phyloP scores from a whole-genome alignment of 2,329 filamentous ascomycete genomes.

The Geoglossum cookeanum region DNA sequence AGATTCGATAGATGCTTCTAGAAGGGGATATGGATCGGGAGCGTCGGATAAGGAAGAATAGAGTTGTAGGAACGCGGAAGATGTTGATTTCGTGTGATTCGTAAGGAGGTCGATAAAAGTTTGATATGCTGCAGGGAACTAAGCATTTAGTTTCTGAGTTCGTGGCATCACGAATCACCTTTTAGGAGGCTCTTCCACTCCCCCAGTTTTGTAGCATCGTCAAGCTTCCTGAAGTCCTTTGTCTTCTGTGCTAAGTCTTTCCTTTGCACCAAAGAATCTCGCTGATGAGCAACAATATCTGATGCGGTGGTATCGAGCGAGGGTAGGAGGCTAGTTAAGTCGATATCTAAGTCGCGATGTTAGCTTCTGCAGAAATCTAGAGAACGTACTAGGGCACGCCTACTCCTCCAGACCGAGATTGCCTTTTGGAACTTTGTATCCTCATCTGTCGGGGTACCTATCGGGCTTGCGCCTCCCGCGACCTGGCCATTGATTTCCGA shows the following conservation, averaged over 20 bases:
- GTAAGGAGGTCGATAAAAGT: conserved; percentile 92
- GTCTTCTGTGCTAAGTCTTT: conserved; percentile 99
- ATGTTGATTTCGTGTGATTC: conserved; percentile 86
- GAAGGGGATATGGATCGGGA: conserved; percentile 85
- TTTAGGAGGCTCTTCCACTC: conserved; percentile 86
- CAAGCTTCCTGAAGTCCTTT: conserved; percentile 89
- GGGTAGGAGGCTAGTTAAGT: conserved; percentile 65
- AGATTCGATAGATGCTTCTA: conserved; percentile 91
- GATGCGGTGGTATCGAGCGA: conserved; percentile 85
- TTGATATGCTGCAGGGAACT: conserved; percentile 57
- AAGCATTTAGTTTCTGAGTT: background rate
- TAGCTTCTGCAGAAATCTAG: conserved; percentile 3
- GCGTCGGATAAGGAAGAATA: conserved; percentile 91
- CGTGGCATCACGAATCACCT: conserved; percentile 28
- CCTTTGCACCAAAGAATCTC: conserved; percentile 85
- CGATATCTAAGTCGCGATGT: conserved; percentile 46
- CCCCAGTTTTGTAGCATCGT: conserved; percentile 66
- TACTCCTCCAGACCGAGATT: conserved; percentile 92
- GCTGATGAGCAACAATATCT: conserved; percentile 81
- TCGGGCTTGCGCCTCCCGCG: background rate
- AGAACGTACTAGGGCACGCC: conserved; percentile 10
- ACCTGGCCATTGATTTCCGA: background rate
- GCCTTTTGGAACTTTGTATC: conserved; percentile 94
- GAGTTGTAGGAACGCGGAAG: conserved; percentile 78
- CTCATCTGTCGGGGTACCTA: conserved; percentile 23